Base-by-base conservation (phyloP, 2,329 filamentous ascomycete genomes). In the Monilinia fructigena region DNA sequence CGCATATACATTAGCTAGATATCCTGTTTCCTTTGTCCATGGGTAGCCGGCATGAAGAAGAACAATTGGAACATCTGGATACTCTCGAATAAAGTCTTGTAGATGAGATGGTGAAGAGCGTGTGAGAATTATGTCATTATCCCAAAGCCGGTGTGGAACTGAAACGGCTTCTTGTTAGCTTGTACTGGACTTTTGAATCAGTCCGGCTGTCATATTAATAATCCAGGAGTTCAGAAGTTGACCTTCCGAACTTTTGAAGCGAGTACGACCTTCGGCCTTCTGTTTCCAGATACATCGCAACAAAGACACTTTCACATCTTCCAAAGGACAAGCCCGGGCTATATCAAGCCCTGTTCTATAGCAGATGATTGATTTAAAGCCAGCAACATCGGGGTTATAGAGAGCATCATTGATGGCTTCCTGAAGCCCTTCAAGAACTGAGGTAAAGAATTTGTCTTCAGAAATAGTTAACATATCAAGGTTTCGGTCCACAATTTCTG, bases 131-230 rank as follows among this genome's bases (percentile, higher is more conserved):
- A 95, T 89, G 72, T 95, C 91, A 70, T 88, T 90, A 74, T 95
- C 92, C 92, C 91, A 0, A 95, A 81, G 0, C 91, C 91, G 0
- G 91, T 95, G 73, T 96, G 92, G 70, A 96, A 90, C 73, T 96
- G 92, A 16, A 96, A 80, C 0, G 91, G 90, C 75, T 94, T 95
- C 66, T 84, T 85, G 66, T 77, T 71, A 1, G 78, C 77, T 14
- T 14, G n/a, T 52, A 3, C 75, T 75, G 42, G 79, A 77, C 48
- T 81, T 78, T 11, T 79, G 77, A 62, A 94, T 82, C 38, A 87
- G 75, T 55, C 82, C 80, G 8, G 91, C 86, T 0, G 87, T 82
- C 40, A 82, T 80, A 64, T 89, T 83, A 1, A 95, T 86, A 3
- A 94, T 77, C 68, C 86, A 85, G 68, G 91, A 86, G 72, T 92